phyloP scores from a whole-genome alignment of 2,329 filamentous ascomycete species.

The Mycogone perniciosa region DNA sequence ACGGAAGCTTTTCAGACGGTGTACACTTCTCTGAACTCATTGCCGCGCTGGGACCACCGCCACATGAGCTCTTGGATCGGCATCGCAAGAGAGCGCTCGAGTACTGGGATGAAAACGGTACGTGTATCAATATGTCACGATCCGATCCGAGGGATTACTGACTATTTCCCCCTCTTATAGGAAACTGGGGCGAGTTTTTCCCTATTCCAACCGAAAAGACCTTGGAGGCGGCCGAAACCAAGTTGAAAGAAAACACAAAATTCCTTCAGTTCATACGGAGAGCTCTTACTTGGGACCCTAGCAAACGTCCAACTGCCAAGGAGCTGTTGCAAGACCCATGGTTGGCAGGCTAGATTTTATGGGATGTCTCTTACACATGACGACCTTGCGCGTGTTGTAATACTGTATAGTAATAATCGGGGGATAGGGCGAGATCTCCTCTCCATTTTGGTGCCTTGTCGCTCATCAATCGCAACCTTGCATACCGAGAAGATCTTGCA shows the following conservation, averaged over 20 bases:
- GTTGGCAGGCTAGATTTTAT: constrained; percentile 5
- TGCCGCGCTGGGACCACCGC: constrained; percentile 19
- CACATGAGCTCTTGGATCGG: constrained; percentile 14
- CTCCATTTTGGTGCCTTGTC: no score
- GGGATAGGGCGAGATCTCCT: no score
- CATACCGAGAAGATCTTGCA: no score
- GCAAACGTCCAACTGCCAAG: constrained; percentile 19
- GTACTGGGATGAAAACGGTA: constrained; percentile 21
- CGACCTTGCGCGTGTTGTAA: no score
- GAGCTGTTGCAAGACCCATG: constrained; percentile 21
- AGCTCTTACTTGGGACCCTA: constrained; percentile 18
- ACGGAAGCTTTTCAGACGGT: constrained; percentile 18
- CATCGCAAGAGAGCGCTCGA: constrained; percentile 13
- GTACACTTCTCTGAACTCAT: constrained; percentile 20
- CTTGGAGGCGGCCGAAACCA: constrained; percentile 16
- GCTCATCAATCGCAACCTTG: no score
- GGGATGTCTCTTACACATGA: no score
- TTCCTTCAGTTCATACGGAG: constrained; percentile 20
- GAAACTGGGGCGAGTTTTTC: constrained; percentile 17
- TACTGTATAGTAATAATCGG: no score
- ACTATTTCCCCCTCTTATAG: constrained; percentile 4
- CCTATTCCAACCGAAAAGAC: constrained; percentile 18
- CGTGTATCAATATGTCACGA: background rate
- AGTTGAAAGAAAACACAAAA: constrained; percentile 14
- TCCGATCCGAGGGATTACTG: no score